These are phyloP conservation scores for Coriaria nepalensis DNA, from an alignment of 306 rosid species.

Conservation along the genomic window DNA sequence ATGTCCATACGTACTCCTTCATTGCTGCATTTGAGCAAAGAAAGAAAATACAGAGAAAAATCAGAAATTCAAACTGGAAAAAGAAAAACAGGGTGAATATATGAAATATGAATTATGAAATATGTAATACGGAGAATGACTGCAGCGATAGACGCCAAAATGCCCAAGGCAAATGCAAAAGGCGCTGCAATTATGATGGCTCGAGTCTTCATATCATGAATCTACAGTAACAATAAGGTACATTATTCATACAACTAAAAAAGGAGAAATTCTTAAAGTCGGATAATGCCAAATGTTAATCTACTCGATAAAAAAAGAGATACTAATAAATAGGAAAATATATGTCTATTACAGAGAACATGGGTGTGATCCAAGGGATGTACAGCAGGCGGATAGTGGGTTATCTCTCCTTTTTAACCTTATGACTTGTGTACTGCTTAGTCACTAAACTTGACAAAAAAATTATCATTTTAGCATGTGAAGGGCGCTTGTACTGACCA, in stretches of 20 bases:
- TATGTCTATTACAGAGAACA: no score
- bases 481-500: no score
- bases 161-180: conserved; percentile 76
- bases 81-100: neutral
- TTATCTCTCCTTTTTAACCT: no score
- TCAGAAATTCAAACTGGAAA: conserved; percentile 5
- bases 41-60: conserved; percentile 1
- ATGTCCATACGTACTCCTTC: conserved; percentile 91
- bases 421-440: no score
- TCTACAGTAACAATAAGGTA: conserved; percentile 24
- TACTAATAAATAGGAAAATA: no score
- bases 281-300: no score
- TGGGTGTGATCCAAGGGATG: no score
- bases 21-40: conserved; percentile 50
- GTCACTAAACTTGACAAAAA: no score
- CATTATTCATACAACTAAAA: neutral
- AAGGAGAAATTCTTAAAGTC: no score
- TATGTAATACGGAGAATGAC: conserved; percentile 68
- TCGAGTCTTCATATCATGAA: conserved; percentile 66
- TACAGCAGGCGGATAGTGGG: no score
- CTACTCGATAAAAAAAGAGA: no score
- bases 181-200: conserved; percentile 80
- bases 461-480: no score
- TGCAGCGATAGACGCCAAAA: conserved; percentile 66
- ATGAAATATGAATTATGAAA: conserved; percentile 3